Conservation (phyloP, 2,329 filamentous ascomycete genomes). For the Pseudocercospora pini-densiflorae region DNA sequence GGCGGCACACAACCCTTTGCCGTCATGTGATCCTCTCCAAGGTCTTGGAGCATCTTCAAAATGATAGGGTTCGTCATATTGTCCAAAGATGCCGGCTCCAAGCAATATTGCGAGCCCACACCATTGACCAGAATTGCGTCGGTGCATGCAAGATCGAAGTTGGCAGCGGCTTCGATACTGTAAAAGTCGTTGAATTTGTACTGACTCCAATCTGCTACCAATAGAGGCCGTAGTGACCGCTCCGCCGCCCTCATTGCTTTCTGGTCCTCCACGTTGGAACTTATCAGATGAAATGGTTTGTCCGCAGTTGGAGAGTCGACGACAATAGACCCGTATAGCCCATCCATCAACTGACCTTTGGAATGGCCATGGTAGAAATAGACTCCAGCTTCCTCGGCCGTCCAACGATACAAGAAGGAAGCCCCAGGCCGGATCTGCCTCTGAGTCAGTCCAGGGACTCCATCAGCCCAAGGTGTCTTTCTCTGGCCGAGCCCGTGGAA, state of each 20-base stretch:
- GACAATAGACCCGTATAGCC: conserved; percentile 61
- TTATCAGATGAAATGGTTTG: conserved; percentile 58
- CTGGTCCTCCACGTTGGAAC: conserved; percentile 44
- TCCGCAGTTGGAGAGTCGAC: conserved; percentile 45
- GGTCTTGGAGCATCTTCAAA: conserved; percentile 33
- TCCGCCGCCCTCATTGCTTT: conserved; percentile 57
- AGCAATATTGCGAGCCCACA: conserved; percentile 53
- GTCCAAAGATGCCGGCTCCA: conserved; percentile 51
- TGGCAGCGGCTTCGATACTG: conserved; percentile 51
- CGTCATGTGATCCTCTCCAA: conserved; percentile 34
- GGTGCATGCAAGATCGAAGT: conserved; percentile 60
- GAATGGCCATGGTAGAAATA: conserved; percentile 21
- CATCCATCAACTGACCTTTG: conserved; percentile 61
- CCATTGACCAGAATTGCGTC: conserved; percentile 67
- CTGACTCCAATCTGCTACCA: conserved; percentile 63
- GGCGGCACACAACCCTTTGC: conserved; percentile 44
- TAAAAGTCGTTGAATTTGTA: conserved; percentile 56
- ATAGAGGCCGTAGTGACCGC: conserved; percentile 50
- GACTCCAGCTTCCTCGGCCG: conserved; percentile 14
- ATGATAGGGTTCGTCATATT: conserved; percentile 42
- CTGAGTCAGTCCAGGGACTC: conserved; percentile 23
- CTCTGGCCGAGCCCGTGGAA: conserved; percentile 29
- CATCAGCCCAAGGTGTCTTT: conserved; percentile 23
- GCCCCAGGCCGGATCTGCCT: conserved; percentile 22
- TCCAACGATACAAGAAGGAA: conserved; percentile 22